phyloP scores from a whole-genome alignment of 192 early-diverging fungal species.

The Kappamyces sp. region DNA sequence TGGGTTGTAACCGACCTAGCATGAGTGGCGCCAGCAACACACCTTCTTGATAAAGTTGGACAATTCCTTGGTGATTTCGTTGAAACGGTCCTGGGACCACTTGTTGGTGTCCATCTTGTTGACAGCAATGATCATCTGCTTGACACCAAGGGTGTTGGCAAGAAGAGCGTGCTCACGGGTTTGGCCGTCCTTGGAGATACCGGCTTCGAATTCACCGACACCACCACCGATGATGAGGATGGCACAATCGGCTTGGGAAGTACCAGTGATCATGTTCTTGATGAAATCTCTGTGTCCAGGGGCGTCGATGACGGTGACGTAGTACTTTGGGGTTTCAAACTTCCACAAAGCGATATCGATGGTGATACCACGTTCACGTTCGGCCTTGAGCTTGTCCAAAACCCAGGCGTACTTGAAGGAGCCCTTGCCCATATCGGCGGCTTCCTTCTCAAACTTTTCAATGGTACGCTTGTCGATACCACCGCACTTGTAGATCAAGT shows the following conservation, averaged over 20 bases:
- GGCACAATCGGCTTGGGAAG: constrained; percentile 94
- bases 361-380: constrained; percentile 99
- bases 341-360: constrained; percentile 98
- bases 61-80: constrained; percentile 94
- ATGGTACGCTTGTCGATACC: constrained; percentile 99
- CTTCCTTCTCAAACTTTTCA: constrained; percentile 99
- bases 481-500: constrained; percentile 99
- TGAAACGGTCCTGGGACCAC: constrained; percentile 91
- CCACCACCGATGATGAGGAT: constrained; percentile 92
- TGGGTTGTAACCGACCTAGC: constrained; percentile 81
- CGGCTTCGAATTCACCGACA: constrained; percentile 89
- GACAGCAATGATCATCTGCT: constrained; percentile 96
- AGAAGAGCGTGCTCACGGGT: constrained; percentile 99
- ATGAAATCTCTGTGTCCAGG: constrained; percentile 99
- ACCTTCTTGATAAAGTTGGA: constrained; percentile 90
- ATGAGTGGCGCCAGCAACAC: not conserved
- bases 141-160: constrained; percentile 96
- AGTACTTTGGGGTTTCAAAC: constrained; percentile 90
- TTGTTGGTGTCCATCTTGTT: constrained; percentile 99
- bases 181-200: constrained; percentile 98
- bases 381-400: constrained; percentile 98
- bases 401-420: constrained; percentile 99
- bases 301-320: constrained; percentile 98
- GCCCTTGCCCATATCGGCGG: constrained; percentile 97
- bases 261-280: constrained; percentile 91